Conservation (phyloP, 257 asterid genomes). For the Capsicum baccatum region DNA sequence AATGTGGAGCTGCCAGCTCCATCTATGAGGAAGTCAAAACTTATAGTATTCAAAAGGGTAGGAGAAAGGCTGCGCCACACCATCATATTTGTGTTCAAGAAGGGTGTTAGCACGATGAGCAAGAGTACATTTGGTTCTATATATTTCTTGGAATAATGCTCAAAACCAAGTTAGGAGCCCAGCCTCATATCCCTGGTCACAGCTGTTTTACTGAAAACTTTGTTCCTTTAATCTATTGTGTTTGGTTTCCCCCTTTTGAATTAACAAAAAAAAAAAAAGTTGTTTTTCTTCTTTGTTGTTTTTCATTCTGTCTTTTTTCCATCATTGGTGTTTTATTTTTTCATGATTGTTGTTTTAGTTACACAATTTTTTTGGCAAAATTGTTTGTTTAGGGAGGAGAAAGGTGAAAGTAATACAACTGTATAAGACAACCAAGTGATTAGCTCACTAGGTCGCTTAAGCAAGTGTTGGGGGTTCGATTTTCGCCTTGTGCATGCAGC, state of each 20-base stretch:
- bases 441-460: too few species aligned
- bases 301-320: too few species aligned
- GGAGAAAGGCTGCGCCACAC: constrained; percentile 63
- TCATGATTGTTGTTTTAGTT: too few species aligned
- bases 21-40: constrained; percentile 47
- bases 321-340: too few species aligned
- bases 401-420: too few species aligned
- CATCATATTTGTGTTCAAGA: constrained; percentile 62
- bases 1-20: constrained; percentile 73
- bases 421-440: too few species aligned
- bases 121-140: constrained; percentile 60
- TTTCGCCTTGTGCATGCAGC: too few species aligned
- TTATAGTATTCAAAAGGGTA: constrained; percentile 48
- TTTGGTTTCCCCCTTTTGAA: not conserved
- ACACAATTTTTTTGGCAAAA: too few species aligned
- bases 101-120: constrained; percentile 33
- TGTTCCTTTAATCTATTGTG: not conserved
- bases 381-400: too few species aligned
- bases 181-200: constrained; percentile 67
- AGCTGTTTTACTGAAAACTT: not conserved
- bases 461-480: too few species aligned
- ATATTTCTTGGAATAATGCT: constrained; percentile 63
- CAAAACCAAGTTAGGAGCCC: constrained; percentile 74
- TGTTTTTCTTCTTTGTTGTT: not conserved
- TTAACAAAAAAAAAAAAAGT: not conserved